phyloP scores from a whole-genome alignment of 2,329 filamentous ascomycete genomes.

The Septoria linicola region DNA sequence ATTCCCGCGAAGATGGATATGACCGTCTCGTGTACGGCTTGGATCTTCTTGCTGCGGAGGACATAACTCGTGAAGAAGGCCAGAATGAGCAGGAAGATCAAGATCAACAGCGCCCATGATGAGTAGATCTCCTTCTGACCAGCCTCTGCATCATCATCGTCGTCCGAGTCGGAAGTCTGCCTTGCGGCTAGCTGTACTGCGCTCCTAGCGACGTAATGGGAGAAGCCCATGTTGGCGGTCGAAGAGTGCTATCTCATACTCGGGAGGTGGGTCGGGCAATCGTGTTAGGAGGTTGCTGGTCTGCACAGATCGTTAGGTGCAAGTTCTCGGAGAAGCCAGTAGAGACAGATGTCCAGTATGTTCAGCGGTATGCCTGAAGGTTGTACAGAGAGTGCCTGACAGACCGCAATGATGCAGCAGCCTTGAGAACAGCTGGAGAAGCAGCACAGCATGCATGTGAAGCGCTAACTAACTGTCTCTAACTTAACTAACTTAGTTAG shows the following conservation, averaged over 20 bases:
- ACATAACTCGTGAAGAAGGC: conserved; percentile 97
- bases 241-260: conserved; percentile 31
- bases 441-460: conserved; percentile 5
- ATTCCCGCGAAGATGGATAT: conserved; percentile 98
- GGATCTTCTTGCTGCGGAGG: conserved; percentile 92
- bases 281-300: background rate
- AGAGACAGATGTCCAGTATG: background rate
- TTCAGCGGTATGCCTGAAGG: too few relatives aligned
- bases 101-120: conserved; percentile 96
- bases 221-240: conserved; percentile 33
- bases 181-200: conserved; percentile 38
- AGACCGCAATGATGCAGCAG: too few relatives aligned
- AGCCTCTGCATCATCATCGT: conserved; percentile 67
- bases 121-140: conserved; percentile 91
- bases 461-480: too few relatives aligned
- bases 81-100: conserved; percentile 88
- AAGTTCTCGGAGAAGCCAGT: background rate
- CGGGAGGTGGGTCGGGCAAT: conserved; percentile 6
- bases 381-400: too few relatives aligned
- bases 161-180: conserved; percentile 49
- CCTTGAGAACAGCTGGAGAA: too few relatives aligned
- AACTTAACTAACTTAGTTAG: too few relatives aligned
- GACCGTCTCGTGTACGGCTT: conserved; percentile 96
- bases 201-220: conserved; percentile 25
- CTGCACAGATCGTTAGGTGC: background rate